Evolutionary conservation across 352 stramenopile species (phyloP), one percentile per base, ranked within the genome.

Genomic region (Peronospora belbahrii): DNA sequence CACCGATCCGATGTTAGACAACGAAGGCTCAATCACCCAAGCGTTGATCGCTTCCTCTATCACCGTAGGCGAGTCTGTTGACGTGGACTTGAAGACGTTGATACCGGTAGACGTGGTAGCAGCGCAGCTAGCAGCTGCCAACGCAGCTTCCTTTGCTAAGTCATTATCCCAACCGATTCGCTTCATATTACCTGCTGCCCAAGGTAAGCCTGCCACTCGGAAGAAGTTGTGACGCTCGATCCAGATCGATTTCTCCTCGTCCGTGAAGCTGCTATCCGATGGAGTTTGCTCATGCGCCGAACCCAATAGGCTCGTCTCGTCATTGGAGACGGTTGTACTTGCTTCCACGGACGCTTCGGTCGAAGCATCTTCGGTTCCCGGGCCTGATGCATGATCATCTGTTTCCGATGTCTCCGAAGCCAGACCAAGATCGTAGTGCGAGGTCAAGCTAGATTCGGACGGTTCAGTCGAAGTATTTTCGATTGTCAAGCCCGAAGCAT

Each of bases 221-320:
- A 88, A 88, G 54, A 70, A 88, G 59, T 84, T 83, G 65, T 83
- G 70, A 23, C 73, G 74, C 51, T 87, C 74, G 38, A 87, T 64
- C 72, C 72, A 84, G 18, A 87, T 67, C 42, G 71, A 59, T 43
- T 86, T 70, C 25, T 78, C 64, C 7, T 59, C 54, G n/a, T 58
- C 33, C 6, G 49, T 49, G 42, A 69, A 69, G 33, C 6, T 49
- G 13, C 47, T 50, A 30, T 54, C 49, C 13, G 63, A 60, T 3
- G 49, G 13, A n/a, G 33, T 41, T 35, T 59, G 42, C 37, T 59
- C 42, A 3, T 24, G 50, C 15, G 36, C 20, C 24, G 11, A 18
- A 35, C 11, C 37, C 37, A 32, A 42, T 15, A 45, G 51, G 15
- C 33, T 15, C n/a, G n/a, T n/a, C n/a, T n/a, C n/a, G n/a, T n/a